These are phyloP conservation scores for Arabidopsis hybrid DNA, from an alignment of 441 rosid genomes.

Conservation along the genomic window DNA sequence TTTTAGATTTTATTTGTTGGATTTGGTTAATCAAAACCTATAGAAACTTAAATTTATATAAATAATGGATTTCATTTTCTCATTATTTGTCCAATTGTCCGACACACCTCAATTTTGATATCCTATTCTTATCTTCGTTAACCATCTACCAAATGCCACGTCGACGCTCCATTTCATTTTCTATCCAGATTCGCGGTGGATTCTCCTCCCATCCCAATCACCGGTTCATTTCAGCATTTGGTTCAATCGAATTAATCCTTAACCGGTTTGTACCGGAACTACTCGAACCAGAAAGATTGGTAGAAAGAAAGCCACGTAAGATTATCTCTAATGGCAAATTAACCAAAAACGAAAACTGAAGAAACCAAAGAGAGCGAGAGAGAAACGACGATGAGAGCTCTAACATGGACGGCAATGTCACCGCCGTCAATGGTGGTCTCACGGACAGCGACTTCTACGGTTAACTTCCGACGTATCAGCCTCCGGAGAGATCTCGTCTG, in stretches of 20 bases:
- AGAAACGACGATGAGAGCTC: slow-evolving; percentile 42
- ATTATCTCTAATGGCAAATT: slow-evolving; percentile 6
- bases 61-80: no score
- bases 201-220: neutral
- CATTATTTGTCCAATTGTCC: no score
- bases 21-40: no score
- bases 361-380: neutral
- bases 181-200: neutral
- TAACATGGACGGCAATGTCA: slow-evolving; percentile 41
- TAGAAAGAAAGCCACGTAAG: slow-evolving; percentile 34
- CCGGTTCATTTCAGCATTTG: neutral
- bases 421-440: slow-evolving; percentile 21
- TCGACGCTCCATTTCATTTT: neutral
- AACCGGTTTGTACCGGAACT: slow-evolving; percentile 40
- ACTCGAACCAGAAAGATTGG: slow-evolving; percentile 15
- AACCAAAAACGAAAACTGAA: slow-evolving; percentile 22
- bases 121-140: slow-evolving; percentile 17
- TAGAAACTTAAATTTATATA: no score
- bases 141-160: neutral
- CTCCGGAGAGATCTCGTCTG: slow-evolving; percentile 20
- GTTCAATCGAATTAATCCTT: neutral
- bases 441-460: neutral
- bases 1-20: no score
- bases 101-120: neutral
- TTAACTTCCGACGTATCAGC: neutral